Evolutionary conservation across 768 basidiomycete species (phyloP).

Genomic region (Pholiota molesta): DNA sequence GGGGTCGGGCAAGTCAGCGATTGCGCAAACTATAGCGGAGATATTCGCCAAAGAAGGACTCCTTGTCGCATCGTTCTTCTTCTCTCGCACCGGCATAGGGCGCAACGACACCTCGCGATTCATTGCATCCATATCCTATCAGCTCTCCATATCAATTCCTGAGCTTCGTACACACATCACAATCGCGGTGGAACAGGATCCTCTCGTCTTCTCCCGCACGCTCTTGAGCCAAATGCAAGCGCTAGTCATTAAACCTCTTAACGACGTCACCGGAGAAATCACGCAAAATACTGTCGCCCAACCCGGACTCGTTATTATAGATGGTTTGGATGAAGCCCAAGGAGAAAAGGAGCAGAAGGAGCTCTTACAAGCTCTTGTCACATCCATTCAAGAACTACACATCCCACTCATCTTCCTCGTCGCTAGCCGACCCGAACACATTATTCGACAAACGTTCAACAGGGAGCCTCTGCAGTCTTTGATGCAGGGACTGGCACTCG

Average conservation of each 20-base stretch:
- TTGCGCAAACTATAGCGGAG: not conserved
- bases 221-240: not conserved
- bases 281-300: not conserved
- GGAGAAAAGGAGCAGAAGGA: not conserved
- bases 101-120: not conserved
- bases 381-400: not conserved
- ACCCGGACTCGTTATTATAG: not conserved
- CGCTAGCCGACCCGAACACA: conserved; percentile 3
- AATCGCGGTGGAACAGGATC: not conserved
- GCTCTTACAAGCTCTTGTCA: not conserved
- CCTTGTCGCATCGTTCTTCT: not conserved
- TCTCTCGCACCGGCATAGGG: not conserved
- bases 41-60: not conserved
- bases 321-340: conserved; percentile 1
- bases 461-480: not conserved
- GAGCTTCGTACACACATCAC: not conserved
- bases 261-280: not conserved
- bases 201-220: not conserved
- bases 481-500: not conserved
- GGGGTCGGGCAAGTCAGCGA: not conserved
- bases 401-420: conserved; percentile 2
- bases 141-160: not conserved
- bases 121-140: not conserved
- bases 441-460: not conserved
- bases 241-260: not conserved